Evolutionary conservation across 805 yeast genomes (phyloP).

Genomic region (Myxozyma mucilagina): DNA sequence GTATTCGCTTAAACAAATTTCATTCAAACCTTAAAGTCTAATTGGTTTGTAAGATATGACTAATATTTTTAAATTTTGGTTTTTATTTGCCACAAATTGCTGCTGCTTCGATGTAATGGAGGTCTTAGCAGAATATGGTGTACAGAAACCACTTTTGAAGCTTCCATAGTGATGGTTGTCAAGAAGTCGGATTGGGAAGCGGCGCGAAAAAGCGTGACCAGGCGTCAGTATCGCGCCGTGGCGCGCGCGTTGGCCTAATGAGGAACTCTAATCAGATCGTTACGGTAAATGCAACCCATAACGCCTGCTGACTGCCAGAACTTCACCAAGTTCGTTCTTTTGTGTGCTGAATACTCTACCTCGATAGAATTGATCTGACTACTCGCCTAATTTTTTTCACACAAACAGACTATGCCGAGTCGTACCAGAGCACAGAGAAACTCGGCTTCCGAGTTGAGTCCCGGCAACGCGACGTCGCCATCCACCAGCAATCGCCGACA

Average conservation of each 20-base stretch:
- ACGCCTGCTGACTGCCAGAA: neutral
- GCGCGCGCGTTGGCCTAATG: conserved; percentile 16
- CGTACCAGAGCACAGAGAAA: neutral
- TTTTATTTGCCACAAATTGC: neutral
- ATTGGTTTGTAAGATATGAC: neutral
- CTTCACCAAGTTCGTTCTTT: neutral
- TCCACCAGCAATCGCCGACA: neutral
- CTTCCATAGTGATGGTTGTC: too few relatives aligned
- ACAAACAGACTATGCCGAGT: neutral
- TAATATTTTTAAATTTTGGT: neutral
- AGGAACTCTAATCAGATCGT: conserved; percentile 10
- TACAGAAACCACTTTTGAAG: too few relatives aligned
- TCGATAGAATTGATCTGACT: neutral
- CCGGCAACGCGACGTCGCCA: conserved; percentile 8
- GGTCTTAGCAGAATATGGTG: too few relatives aligned
- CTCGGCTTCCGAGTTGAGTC: neutral
- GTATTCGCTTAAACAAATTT: neutral
- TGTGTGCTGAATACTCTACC: too few relatives aligned
- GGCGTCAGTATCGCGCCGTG: conserved; percentile 1
- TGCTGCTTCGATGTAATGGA: neutral
- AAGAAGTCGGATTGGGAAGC: neutral
- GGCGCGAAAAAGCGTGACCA: conserved; percentile 12
- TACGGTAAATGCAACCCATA: neutral
- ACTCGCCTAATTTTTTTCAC: neutral
- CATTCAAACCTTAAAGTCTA: neutral